phyloP scores from a whole-genome alignment of 129 eudicot genomes.

The Cynara cardunculus region DNA sequence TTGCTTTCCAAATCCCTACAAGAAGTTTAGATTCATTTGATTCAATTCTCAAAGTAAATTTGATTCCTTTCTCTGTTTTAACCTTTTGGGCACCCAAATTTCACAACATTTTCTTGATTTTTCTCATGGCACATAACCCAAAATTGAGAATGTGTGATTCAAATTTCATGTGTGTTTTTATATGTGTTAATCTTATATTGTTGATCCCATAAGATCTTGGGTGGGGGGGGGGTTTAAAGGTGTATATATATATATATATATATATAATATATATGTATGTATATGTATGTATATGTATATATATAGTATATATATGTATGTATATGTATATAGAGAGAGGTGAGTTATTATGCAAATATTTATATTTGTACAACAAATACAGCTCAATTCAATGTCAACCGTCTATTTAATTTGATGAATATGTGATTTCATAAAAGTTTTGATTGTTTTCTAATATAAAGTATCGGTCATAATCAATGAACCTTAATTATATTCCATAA shows the following conservation, averaged over 20 bases:
- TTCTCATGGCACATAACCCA: constrained; percentile 6
- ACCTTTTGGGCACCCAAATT: neutral
- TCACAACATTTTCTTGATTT: constrained; percentile 20
- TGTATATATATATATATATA: neutral
- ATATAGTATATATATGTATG: neutral
- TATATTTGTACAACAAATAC: no score
- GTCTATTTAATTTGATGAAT: no score
- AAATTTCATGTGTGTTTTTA: neutral
- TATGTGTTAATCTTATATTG: neutral
- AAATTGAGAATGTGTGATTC: constrained; percentile 8
- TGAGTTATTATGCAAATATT: neutral
- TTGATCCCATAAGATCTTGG: constrained; percentile 14
- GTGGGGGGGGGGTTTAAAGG: no score
- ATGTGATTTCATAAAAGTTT: no score
- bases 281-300: no score
- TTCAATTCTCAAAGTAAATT: neutral
- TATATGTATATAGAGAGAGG: neutral
- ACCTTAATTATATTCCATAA: no score
- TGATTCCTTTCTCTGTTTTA: neutral
- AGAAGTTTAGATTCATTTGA: neutral
- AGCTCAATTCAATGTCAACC: no score
- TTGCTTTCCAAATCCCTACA: neutral
- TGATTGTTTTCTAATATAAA: no score
- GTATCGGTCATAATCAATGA: no score
- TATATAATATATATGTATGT: no score